phyloP scores from a whole-genome alignment of 352 stramenopile species.

The Lagenidium sp. region DNA sequence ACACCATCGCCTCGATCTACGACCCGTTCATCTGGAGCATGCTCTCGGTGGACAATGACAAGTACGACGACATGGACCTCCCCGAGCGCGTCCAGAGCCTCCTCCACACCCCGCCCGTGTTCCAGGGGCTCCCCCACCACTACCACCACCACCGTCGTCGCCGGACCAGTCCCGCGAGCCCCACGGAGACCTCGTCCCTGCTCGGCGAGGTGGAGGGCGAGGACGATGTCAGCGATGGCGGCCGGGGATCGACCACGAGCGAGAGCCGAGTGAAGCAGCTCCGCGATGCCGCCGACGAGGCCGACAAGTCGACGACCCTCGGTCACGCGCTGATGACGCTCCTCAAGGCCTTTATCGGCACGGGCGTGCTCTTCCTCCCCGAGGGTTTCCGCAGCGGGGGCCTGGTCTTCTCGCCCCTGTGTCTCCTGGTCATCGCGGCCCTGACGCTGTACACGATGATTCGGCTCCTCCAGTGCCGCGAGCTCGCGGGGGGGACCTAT shows the following conservation, averaged over 20 bases:
- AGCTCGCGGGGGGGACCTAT: constrained; percentile 60
- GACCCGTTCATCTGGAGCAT: constrained; percentile 79
- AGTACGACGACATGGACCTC: constrained; percentile 63
- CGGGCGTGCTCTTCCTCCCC: constrained; percentile 67
- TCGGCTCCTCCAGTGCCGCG: constrained; percentile 56
- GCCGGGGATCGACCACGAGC: background rate
- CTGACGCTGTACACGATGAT: constrained; percentile 73
- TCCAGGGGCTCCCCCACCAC: constrained; percentile 15
- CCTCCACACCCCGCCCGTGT: constrained; percentile 57
- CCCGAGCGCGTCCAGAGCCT: constrained; percentile 53
- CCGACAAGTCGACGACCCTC: constrained; percentile 60
- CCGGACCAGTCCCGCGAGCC: too few relatives aligned
- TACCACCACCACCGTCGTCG: too few relatives aligned
- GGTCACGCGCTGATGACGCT: constrained; percentile 71
- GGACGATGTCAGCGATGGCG: too few relatives aligned
- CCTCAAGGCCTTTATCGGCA: constrained; percentile 77
- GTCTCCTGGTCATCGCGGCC: constrained; percentile 44
- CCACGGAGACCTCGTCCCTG: constrained; percentile 11
- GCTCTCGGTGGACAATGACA: constrained; percentile 72
- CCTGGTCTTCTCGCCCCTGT: constrained; percentile 65
- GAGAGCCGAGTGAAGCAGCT: background rate
- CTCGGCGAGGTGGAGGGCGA: constrained; percentile 1
- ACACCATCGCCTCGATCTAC: constrained; percentile 67
- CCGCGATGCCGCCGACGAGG: background rate
- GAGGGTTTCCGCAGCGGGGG: constrained; percentile 67